Percentiles rank a stretch among this genome's conserved stretches.
These are phyloP conservation scores for Cladochytrium tenue DNA, from an alignment of 371 early-diverging fungal genomes.

Conservation along the genomic window DNA sequence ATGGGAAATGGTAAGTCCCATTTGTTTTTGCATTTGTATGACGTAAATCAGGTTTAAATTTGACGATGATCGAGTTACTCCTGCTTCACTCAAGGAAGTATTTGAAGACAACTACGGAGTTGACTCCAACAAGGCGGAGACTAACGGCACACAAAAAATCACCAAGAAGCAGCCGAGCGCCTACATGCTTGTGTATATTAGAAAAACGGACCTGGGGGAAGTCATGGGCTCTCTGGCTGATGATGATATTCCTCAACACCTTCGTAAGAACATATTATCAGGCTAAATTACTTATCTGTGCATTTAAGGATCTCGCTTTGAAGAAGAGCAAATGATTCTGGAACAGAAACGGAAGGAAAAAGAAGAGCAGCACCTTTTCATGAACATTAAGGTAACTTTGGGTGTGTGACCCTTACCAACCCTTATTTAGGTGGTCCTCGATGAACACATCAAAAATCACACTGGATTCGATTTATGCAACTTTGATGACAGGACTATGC, in stretches of 20 bases:
- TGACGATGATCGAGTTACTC: constrained; percentile 96
- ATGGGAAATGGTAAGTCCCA: constrained; percentile 70
- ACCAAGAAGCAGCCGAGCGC: constrained; percentile 88
- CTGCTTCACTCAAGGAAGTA: constrained; percentile 83
- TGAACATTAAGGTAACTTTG: constrained; percentile 57
- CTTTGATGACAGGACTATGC: constrained; percentile 55
- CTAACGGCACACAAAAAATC: no score
- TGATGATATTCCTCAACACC: constrained; percentile 79
- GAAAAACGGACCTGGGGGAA: constrained; percentile 70
- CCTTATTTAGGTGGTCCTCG: constrained; percentile 56
- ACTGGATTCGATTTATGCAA: constrained; percentile 82
- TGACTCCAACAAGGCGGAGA: constrained; percentile 17
- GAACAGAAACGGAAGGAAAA: constrained; percentile 64
- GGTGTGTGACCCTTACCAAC: background rate
- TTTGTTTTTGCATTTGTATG: background rate
- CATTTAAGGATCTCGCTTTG: constrained; percentile 54
- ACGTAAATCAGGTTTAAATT: constrained; percentile 70
- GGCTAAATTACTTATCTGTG: background rate
- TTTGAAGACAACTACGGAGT: constrained; percentile 93
- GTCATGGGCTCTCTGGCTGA: constrained; percentile 69
- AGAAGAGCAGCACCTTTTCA: constrained; percentile 70
- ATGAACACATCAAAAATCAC: constrained; percentile 64
- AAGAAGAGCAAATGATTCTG: constrained; percentile 58
- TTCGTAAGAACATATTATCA: constrained; percentile 44
- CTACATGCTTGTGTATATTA: constrained; percentile 95